Percentiles rank a stretch among this genome's conserved stretches.
phyloP scores from a whole-genome alignment of 2,329 filamentous ascomycete genomes.

The Exophiala bonariae region DNA sequence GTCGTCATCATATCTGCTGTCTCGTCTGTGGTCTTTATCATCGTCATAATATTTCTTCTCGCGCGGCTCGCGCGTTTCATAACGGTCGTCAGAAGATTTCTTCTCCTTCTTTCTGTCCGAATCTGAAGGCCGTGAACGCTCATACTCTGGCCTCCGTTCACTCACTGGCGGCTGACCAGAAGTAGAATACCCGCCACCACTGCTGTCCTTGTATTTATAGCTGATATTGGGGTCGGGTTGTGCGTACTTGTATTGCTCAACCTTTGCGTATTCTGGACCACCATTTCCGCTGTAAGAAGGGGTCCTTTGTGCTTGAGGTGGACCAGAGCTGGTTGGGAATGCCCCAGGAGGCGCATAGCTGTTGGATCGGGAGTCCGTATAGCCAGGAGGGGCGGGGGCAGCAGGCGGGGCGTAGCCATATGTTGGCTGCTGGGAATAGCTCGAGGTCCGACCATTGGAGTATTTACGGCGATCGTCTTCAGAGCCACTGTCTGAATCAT shows the following conservation, averaged over 20 bases:
- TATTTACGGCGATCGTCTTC: slow-evolving; percentile 12
- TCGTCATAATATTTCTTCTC: slow-evolving; percentile 19
- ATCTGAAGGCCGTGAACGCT: slow-evolving; percentile 15
- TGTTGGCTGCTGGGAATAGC: slow-evolving; percentile 11
- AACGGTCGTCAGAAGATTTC: slow-evolving; percentile 11
- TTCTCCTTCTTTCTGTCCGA: slow-evolving; percentile 8
- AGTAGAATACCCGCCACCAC: background rate
- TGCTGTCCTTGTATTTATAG: slow-evolving; percentile 35
- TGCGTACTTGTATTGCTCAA: slow-evolving; percentile 35
- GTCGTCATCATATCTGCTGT: slow-evolving; percentile 16
- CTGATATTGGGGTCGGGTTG: slow-evolving; percentile 34
- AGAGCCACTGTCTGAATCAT: slow-evolving; percentile 17
- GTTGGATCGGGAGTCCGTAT: slow-evolving; percentile 14
- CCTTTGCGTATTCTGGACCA: slow-evolving; percentile 28
- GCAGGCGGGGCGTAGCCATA: slow-evolving; percentile 1
- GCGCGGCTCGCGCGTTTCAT: slow-evolving; percentile 21
- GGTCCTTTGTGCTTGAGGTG: slow-evolving; percentile 26
- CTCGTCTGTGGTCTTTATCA: slow-evolving; percentile 13
- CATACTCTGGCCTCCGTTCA: slow-evolving; percentile 15
- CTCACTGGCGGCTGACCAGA: slow-evolving; percentile 14
- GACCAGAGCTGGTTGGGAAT: slow-evolving; percentile 7
- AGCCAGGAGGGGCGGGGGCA: slow-evolving; percentile 2
- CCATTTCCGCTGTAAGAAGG: slow-evolving; percentile 24
- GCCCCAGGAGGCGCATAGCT: slow-evolving; percentile 41
- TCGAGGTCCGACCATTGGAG: slow-evolving; percentile 3